phyloP scores from a whole-genome alignment of 2,329 filamentous ascomycete species.

The Fusarium stilboides region DNA sequence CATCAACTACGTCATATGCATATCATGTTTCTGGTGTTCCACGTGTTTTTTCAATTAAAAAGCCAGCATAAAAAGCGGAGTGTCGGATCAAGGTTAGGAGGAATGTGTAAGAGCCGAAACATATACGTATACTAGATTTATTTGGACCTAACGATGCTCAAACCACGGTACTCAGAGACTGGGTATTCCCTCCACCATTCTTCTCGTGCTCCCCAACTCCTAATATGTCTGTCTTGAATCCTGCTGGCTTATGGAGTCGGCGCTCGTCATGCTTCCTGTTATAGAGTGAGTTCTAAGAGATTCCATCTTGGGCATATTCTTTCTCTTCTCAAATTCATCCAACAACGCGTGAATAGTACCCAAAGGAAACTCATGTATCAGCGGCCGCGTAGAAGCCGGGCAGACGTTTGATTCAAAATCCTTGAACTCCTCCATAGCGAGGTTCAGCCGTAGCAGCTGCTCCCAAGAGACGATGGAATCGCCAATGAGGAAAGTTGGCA shows the following conservation, averaged over 20 bases:
- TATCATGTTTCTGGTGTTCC: neutral
- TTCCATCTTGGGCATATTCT: constrained; percentile 39
- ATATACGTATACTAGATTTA: neutral
- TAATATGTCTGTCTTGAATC: constrained; percentile 11
- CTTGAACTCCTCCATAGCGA: constrained; percentile 55
- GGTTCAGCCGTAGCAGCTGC: constrained; percentile 55
- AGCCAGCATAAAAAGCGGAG: too few relatives aligned
- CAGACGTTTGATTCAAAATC: constrained; percentile 53
- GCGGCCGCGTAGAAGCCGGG: constrained; percentile 33
- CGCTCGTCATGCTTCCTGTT: constrained; percentile 26
- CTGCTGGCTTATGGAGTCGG: constrained; percentile 25
- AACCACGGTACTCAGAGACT: neutral
- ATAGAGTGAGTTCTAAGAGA: constrained; percentile 27
- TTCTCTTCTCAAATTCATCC: constrained; percentile 40
- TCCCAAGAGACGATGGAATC: constrained; percentile 57
- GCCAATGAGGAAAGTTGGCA: constrained; percentile 53
- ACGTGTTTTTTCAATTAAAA: neutral
- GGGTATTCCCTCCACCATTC: neutral
- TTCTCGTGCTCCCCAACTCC: neutral
- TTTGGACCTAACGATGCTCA: neutral
- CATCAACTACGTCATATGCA: neutral
- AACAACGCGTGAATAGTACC: constrained; percentile 37
- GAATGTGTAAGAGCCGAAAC: neutral
- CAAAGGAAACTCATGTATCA: constrained; percentile 35
- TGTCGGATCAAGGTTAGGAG: too few relatives aligned